Base-by-base conservation (phyloP, 164 flowering plant genomes). In the Houttuynia cordata region DNA sequence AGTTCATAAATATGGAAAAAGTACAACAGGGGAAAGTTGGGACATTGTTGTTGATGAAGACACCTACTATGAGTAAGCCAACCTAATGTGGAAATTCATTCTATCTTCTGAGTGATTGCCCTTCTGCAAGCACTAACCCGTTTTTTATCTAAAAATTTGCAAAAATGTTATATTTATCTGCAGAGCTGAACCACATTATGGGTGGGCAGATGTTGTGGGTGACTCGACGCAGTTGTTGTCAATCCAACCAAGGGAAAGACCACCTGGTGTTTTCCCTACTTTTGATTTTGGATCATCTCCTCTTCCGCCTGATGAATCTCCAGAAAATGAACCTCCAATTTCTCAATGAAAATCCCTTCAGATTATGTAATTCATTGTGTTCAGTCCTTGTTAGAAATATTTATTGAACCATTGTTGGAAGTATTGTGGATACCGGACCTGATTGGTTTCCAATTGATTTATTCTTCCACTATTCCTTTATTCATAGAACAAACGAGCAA, bases 171-270 rank as follows among this genome's bases (percentile, higher is more conserved):
- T 53, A 53, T 47, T 66, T 66, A 30, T 14, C 68, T 64, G 63
- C 63, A 89, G 98, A 83, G 86, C 91, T 68, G 90, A 92, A 63
- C 98, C 98, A 64, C 98, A 92, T 71, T 92, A 92, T 58, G 98
- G 98, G 68, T 92, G 98, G 98, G 98, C 98, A 0, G 98, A 92
- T 60, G 96, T 89, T 9, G 93, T 92, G 47, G 98, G 96, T 2
- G 83, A 92, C 76, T 92, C 98, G n/a, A 81, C 68, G 61, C 98
- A 89, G 70, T 71, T 92, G 73, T 78, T 92, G 20, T 85, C 88
- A 4, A 92, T 92, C 63, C 34, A 85, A 66, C 90, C 95, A 25
- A 78, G 72, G 30, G 93, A 87, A 50, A 84, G 82, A 69, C 96
- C 96, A 8, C 95, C 93, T 41, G 98, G 96, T 30, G 81, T 85